Conservation (phyloP, 179 eudicot genomes). For the Monotropa hypopitys region DNA sequence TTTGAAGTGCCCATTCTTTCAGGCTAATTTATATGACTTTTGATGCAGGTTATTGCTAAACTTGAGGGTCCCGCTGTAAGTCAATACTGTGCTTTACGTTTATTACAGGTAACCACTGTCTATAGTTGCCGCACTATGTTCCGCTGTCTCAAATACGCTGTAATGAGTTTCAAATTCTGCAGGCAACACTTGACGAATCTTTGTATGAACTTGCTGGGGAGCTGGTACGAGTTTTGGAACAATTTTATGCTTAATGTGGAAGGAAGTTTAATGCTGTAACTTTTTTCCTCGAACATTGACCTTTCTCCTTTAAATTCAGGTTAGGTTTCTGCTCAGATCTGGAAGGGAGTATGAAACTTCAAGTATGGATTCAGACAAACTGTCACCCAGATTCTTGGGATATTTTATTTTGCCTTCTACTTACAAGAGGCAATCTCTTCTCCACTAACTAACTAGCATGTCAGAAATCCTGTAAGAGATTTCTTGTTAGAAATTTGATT, state of each 20-base stretch:
- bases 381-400: constrained; percentile 81
- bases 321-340: constrained; percentile 88
- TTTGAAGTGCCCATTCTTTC: background rate
- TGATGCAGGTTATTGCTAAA: constrained; percentile 77
- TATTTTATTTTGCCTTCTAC: constrained; percentile 62
- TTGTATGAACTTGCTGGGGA: constrained; percentile 97
- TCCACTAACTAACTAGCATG: background rate
- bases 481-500: background rate
- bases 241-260: constrained; percentile 8
- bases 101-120: constrained; percentile 56
- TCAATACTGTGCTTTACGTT: constrained; percentile 90
- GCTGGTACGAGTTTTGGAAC: constrained; percentile 41
- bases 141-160: too few species aligned
- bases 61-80: constrained; percentile 96
- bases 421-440: constrained; percentile 39
- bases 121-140: background rate
- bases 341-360: constrained; percentile 86
- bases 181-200: constrained; percentile 95
- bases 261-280: constrained; percentile 12
- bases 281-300: background rate
- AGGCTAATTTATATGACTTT: background rate
- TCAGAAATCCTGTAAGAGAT: background rate
- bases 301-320: constrained; percentile 29
- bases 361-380: constrained; percentile 47
- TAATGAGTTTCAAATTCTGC: constrained; percentile 13